Conservation (phyloP, 2,329 filamentous ascomycete genomes). For the Bertia moriformis region DNA sequence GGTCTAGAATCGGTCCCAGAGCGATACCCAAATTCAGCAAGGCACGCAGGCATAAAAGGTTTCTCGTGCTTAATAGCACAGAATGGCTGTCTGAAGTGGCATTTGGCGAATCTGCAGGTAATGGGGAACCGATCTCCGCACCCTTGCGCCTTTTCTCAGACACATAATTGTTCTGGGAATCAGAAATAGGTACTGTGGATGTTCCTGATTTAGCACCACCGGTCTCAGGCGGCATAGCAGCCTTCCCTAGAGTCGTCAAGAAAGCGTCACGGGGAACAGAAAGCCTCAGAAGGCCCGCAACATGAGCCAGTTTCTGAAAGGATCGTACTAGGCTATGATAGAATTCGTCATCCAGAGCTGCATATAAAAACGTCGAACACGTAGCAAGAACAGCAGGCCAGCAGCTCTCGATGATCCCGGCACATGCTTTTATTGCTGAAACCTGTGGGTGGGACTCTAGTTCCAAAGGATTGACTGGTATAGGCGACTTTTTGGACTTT, state of each 20-base stretch:
- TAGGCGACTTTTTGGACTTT: slow-evolving; percentile 54
- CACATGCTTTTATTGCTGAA: slow-evolving; percentile 60
- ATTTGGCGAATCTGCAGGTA: slow-evolving; percentile 48
- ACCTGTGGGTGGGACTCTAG: slow-evolving; percentile 60
- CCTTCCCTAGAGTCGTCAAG: slow-evolving; percentile 82
- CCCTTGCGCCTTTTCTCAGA: slow-evolving; percentile 13
- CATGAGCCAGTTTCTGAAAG: slow-evolving; percentile 90
- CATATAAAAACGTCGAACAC: slow-evolving; percentile 88
- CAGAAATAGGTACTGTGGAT: slow-evolving; percentile 1
- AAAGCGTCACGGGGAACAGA: slow-evolving; percentile 84
- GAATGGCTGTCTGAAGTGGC: slow-evolving; percentile 37
- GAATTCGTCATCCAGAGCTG: slow-evolving; percentile 80
- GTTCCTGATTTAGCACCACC: not conserved
- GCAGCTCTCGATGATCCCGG: slow-evolving; percentile 73
- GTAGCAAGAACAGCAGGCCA: slow-evolving; percentile 93
- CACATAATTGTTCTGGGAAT: slow-evolving; percentile 2
- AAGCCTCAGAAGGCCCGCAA: slow-evolving; percentile 75
- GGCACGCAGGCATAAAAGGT: slow-evolving; percentile 77
- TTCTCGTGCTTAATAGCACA: slow-evolving; percentile 65
- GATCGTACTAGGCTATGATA: slow-evolving; percentile 84
- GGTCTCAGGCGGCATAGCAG: slow-evolving; percentile 58
- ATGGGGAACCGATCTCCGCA: slow-evolving; percentile 36
- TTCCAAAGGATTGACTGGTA: slow-evolving; percentile 71
- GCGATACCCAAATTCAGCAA: slow-evolving; percentile 92
- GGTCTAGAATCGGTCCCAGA: slow-evolving; percentile 70